Conservation (phyloP, 1,284 basidiomycete genomes). For the Ustanciosporium gigantosporum region DNA sequence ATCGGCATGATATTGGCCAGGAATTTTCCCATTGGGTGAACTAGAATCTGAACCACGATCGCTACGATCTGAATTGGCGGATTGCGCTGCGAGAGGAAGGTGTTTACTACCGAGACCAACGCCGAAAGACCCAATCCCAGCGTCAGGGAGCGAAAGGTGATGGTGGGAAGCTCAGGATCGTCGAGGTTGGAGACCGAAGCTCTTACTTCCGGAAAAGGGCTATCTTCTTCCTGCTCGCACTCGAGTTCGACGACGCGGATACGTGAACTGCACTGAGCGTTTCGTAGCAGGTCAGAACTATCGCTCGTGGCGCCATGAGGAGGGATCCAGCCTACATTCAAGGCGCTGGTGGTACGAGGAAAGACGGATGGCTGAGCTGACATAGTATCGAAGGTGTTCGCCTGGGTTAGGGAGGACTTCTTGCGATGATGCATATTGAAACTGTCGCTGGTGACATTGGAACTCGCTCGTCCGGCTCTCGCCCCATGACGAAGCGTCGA, state of each 20-base stretch:
- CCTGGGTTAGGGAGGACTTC: no score
- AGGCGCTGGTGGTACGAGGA: no score
- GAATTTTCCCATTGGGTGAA: conserved; percentile 42
- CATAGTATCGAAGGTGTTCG: no score
- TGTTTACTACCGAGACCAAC: conserved; percentile 47
- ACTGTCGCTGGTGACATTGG: no score
- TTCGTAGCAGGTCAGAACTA: conserved; percentile 11
- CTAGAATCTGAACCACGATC: conserved; percentile 43
- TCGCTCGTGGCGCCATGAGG: conserved; percentile 1
- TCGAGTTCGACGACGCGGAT: conserved; percentile 22
- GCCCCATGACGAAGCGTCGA: conserved; percentile 15
- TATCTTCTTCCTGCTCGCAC: conserved; percentile 45
- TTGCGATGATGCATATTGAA: no score
- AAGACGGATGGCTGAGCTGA: conserved; percentile 3
- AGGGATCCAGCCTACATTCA: no score
- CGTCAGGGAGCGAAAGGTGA: conserved; percentile 50
- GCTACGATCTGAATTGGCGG: conserved; percentile 47
- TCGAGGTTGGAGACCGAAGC: conserved; percentile 55
- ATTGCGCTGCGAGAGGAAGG: conserved; percentile 47
- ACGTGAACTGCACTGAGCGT: background rate
- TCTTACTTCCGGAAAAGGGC: conserved; percentile 53
- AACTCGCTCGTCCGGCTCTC: no score
- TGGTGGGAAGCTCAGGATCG: conserved; percentile 47
- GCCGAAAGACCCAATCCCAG: conserved; percentile 44
- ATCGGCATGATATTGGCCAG: conserved; percentile 42